Evolutionary conservation across 805 yeast species (phyloP).

Genomic region (Isabelozyma rhagii): DNA sequence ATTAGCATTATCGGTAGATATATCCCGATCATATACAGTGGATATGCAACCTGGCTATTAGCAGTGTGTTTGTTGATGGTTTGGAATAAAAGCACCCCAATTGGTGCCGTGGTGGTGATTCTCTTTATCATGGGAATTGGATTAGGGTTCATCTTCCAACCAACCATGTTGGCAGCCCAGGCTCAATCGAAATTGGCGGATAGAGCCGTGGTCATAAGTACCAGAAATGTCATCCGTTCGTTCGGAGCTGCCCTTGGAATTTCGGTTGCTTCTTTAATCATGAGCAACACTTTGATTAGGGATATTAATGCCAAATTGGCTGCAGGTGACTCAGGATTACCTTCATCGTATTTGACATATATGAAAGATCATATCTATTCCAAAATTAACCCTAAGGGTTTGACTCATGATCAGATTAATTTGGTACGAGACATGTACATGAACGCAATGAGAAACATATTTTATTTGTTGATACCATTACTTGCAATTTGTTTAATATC

Average conservation of each 20-base stretch:
- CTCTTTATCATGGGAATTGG: constrained; percentile 24
- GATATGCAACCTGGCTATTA: constrained; percentile 21
- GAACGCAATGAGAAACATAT: constrained; percentile 25
- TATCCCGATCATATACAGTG: constrained; percentile 31
- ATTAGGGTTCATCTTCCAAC: constrained; percentile 48
- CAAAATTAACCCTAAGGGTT: constrained; percentile 18
- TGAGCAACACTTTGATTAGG: constrained; percentile 19
- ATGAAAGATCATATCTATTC: constrained; percentile 28
- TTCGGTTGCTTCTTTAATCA: constrained; percentile 25
- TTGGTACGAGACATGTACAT: constrained; percentile 21
- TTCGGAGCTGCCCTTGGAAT: constrained; percentile 35
- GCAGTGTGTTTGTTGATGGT: constrained; percentile 20
- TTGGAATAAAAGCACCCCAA: constrained; percentile 15
- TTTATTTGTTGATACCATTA: constrained; percentile 33
- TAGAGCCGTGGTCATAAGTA: constrained; percentile 31
- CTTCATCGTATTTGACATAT: constrained; percentile 9
- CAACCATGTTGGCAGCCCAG: constrained; percentile 48
- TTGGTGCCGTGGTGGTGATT: constrained; percentile 10
- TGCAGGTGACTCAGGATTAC: constrained; percentile 5
- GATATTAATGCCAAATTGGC: constrained; percentile 13
- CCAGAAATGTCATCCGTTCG: constrained; percentile 30
- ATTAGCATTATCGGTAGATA: constrained; percentile 42
- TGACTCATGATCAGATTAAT: constrained; percentile 15
- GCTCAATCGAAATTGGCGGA: constrained; percentile 28
- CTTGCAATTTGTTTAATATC: constrained; percentile 28